Evolutionary conservation across 108 stramenopile species (phyloP), one percentile per base, ranked within the genome.

Genomic region (Cyclotella kingstonii): DNA sequence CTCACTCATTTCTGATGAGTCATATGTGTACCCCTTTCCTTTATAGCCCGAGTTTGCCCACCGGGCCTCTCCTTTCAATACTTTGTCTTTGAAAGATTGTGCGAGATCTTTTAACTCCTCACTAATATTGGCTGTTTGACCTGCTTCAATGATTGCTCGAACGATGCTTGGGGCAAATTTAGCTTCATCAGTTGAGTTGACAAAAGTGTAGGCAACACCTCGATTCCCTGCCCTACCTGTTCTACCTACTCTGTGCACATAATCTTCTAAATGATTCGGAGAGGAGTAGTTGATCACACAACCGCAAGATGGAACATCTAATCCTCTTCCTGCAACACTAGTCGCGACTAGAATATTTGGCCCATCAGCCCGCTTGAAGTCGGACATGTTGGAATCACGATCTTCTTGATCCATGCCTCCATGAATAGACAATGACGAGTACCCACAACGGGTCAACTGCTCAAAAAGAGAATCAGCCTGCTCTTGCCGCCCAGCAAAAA

Each of bases 371-470:
- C 83, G 67, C 81, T 98, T 97, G 78, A 99, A 98, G 62, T 99
- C 99, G 0, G 87, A 81, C 60, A 99, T 94, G 10, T 97, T 98
- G n/a, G 85, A 90, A 76, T 98, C 98, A 0, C 99, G 83, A 77
- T 99, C 99, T 56, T 94, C 91, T 76, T 99, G 99, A 49, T 99
- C 99, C 82, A 96, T 98, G 2, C 98, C 99, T 6, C 98, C 99
- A 69, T 99, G 99, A 35, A 99, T 80, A 26, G 96, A 89, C 42
- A 97, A 62, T 1, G 93, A 81, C n/a, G 88, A 63, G 66, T 99
- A 99, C 12, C 99, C 99, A 43, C 78, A 83, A 38, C 94, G 66
- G 19, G 94, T 71, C 23, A 99, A 83, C 54, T 98, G 89, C 62
- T 95, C 91, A 66, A 97, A 97, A 23, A 99, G 60, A 4, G 79